Conservation (phyloP, 2,329 filamentous ascomycete species). For the Talaromyces rugulosus region DNA sequence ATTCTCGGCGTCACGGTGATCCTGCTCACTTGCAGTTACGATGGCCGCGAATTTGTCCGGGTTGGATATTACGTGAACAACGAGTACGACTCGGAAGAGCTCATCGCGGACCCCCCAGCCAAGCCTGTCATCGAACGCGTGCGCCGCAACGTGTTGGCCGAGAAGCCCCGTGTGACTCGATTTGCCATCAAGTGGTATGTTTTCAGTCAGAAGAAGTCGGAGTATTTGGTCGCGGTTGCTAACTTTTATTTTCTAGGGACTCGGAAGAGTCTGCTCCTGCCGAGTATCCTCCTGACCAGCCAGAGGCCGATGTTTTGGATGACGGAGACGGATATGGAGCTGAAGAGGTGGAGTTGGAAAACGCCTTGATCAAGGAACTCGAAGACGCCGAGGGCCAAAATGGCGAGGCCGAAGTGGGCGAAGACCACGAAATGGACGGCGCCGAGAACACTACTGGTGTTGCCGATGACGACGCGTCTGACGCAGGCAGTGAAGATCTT, state of each 20-base stretch:
- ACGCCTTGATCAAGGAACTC: slow-evolving; percentile 53
- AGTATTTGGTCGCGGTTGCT: not conserved
- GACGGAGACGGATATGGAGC: slow-evolving; percentile 83
- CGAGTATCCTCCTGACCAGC: slow-evolving; percentile 95
- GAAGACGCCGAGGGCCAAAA: slow-evolving; percentile 44
- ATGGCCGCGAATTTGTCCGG: slow-evolving; percentile 92
- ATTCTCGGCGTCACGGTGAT: slow-evolving; percentile 97
- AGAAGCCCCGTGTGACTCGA: slow-evolving; percentile 94
- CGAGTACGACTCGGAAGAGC: slow-evolving; percentile 90
- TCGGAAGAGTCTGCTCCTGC: slow-evolving; percentile 94
- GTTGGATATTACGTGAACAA: slow-evolving; percentile 99
- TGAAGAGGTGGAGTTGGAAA: slow-evolving; percentile 75
- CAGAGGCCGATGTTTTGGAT: slow-evolving; percentile 80
- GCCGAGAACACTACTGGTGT: slow-evolving; percentile 51
- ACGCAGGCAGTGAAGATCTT: slow-evolving; percentile 73
- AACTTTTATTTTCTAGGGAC: slow-evolving; percentile 60
- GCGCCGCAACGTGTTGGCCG: slow-evolving; percentile 83
- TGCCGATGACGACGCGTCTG: slow-evolving; percentile 60
- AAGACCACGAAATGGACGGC: slow-evolving; percentile 73
- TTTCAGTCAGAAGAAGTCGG: not conserved
- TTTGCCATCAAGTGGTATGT: slow-evolving; percentile 97
- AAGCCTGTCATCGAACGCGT: slow-evolving; percentile 93
- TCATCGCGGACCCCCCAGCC: slow-evolving; percentile 81
- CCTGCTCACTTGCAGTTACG: slow-evolving; percentile 92
- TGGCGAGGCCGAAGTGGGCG: slow-evolving; percentile 54